Conservation (phyloP, 805 yeast species). For the Suhomyces vadensis region DNA sequence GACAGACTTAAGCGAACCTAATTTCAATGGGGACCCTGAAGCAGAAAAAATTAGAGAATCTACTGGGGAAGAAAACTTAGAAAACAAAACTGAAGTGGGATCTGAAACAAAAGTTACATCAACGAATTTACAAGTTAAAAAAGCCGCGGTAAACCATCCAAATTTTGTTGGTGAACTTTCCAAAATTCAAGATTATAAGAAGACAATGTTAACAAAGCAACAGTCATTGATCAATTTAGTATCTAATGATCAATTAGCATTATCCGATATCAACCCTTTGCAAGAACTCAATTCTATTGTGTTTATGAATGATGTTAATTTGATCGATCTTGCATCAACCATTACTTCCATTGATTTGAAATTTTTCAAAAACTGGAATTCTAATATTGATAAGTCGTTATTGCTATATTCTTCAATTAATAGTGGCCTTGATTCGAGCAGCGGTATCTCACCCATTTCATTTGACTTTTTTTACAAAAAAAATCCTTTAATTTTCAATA, state of each 20-base stretch:
- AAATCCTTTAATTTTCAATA: conserved; percentile 79
- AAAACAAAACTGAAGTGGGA: not conserved
- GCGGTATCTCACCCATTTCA: conserved; percentile 4
- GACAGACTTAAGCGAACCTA: not conserved
- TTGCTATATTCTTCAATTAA: conserved; percentile 55
- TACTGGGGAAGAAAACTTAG: not conserved
- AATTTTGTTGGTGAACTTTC: conserved; percentile 4
- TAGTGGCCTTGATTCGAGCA: conserved; percentile 12
- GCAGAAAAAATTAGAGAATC: not conserved
- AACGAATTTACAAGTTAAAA: not conserved
- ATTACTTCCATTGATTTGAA: conserved; percentile 66
- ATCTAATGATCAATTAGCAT: conserved; percentile 13
- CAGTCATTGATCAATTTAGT: conserved; percentile 33
- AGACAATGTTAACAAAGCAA: conserved; percentile 53
- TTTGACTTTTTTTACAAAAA: conserved; percentile 45
- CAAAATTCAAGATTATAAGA: conserved; percentile 53
- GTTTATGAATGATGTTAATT: conserved; percentile 54
- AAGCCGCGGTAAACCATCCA: not conserved
- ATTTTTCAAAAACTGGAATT: conserved; percentile 73
- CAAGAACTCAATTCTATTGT: conserved; percentile 38
- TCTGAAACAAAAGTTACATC: not conserved
- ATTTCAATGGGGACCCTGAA: conserved; percentile 1
- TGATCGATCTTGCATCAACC: conserved; percentile 58
- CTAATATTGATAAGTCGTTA: conserved; percentile 74
- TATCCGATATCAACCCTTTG: conserved; percentile 21